Conservation (phyloP, 352 stramenopile genomes). For the Globisporangium camurandrum region DNA sequence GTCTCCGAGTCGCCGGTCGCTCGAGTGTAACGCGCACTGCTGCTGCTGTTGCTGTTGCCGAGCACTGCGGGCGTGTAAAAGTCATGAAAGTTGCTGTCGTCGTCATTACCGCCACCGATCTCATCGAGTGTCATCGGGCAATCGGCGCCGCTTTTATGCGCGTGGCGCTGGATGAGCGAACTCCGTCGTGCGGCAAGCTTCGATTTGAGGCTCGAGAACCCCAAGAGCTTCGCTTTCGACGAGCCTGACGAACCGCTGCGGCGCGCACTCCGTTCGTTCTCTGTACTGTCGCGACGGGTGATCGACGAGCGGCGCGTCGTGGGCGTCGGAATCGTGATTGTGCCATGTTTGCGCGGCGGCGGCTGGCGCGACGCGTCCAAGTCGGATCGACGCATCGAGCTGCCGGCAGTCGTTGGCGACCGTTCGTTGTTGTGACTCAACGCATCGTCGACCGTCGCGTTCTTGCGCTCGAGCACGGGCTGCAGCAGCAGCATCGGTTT, state of each 20-base stretch:
- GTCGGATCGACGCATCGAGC: constrained; percentile 19
- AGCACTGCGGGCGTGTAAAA: not conserved
- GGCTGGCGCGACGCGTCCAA: constrained; percentile 26
- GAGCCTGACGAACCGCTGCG: not conserved
- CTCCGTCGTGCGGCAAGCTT: constrained; percentile 6
- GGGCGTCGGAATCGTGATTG: no score
- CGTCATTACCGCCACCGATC: constrained; percentile 2
- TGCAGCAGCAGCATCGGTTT: constrained; percentile 29
- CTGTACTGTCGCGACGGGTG: constrained; percentile 3
- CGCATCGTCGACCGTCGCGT: not conserved
- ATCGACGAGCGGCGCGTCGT: no score
- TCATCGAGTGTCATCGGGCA: constrained; percentile 9
- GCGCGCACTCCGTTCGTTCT: not conserved
- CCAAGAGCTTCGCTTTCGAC: constrained; percentile 9
- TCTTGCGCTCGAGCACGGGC: not conserved
- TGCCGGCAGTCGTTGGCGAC: not conserved
- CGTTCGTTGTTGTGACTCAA: not conserved
- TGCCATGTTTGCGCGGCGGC: no score
- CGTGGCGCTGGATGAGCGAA: constrained; percentile 16
- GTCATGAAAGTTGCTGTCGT: constrained; percentile 11
- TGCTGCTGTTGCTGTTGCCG: not conserved
- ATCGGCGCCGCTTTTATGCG: constrained; percentile 4
- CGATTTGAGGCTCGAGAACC: constrained; percentile 11
- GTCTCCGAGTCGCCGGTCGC: constrained; percentile 11
- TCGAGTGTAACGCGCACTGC: not conserved